phyloP scores from a whole-genome alignment of 495 filamentous ascomycete species.

The Aspergillus nanangensis region DNA sequence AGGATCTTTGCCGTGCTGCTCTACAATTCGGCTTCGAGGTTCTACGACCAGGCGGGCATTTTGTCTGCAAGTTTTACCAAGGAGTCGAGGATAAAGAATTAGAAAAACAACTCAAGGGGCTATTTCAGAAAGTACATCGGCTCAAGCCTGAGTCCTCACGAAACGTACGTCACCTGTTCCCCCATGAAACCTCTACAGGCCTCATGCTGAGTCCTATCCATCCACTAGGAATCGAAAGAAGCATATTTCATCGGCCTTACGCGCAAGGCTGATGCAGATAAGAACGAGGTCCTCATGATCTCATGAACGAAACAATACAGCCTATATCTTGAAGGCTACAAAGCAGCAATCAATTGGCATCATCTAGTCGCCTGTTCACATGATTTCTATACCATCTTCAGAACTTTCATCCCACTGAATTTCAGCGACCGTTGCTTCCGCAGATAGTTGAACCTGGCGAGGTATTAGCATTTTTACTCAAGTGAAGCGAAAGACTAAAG shows the following conservation, averaged over 20 bases:
- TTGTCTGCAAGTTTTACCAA: slow-evolving; percentile 97
- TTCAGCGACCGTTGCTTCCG: slow-evolving; percentile 61
- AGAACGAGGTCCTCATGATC: not conserved
- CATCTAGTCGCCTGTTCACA: slow-evolving; percentile 12
- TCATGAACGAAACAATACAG: not conserved
- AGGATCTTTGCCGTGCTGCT: slow-evolving; percentile 89
- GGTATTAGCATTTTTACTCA: slow-evolving; percentile 20
- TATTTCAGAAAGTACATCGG: slow-evolving; percentile 75
- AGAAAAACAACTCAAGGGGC: slow-evolving; percentile 61
- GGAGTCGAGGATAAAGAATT: slow-evolving; percentile 77
- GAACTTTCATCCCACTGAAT: slow-evolving; percentile 59
- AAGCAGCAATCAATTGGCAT: not conserved
- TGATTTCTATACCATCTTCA: slow-evolving; percentile 38
- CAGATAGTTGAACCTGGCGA: slow-evolving; percentile 62
- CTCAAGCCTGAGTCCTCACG: slow-evolving; percentile 90
- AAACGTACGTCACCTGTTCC: slow-evolving; percentile 51
- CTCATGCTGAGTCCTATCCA: slow-evolving; percentile 10
- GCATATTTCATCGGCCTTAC: slow-evolving; percentile 75
- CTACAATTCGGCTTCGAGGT: slow-evolving; percentile 79
- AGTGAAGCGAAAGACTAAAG: not conserved
- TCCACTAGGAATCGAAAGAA: slow-evolving; percentile 79
- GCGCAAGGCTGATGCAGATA: slow-evolving; percentile 31
- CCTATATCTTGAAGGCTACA: not conserved
- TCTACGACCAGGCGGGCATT: slow-evolving; percentile 75
- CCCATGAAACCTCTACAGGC: not conserved